Conservation (phyloP, 139 green algal species). For the Chlorella sp. region DNA sequence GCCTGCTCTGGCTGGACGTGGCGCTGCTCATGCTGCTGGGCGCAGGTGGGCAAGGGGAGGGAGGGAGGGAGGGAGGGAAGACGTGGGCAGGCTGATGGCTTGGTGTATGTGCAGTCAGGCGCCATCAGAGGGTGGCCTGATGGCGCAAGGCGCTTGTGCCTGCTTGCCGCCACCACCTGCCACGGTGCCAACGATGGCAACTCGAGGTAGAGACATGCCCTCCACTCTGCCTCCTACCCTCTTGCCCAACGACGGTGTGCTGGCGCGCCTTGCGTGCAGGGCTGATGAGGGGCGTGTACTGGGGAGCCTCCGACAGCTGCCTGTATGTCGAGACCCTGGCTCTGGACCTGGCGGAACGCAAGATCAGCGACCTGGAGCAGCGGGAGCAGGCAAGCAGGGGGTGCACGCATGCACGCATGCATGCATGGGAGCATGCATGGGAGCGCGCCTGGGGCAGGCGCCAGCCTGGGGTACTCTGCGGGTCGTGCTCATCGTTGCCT, state of each 20-base stretch:
- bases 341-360: background rate
- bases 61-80: too few relatives aligned
- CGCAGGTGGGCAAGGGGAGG: background rate
- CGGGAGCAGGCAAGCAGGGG: background rate
- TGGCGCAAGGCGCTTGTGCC: background rate
- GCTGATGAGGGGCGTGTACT: conserved; percentile 34
- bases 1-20: conserved; percentile 33
- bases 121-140: too few relatives aligned
- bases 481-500: too few relatives aligned
- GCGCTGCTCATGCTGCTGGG: conserved; percentile 47
- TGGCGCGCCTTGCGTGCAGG: background rate
- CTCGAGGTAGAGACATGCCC: too few relatives aligned
- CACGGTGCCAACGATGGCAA: background rate
- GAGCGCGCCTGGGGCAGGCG: too few relatives aligned
- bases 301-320: conserved; percentile 19
- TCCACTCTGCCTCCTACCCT: too few relatives aligned
- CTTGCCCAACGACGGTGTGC: too few relatives aligned
- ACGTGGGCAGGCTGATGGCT: too few relatives aligned
- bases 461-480: too few relatives aligned
- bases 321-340: conserved; percentile 33
- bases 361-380: background rate
- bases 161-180: background rate
- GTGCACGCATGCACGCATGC: background rate
- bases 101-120: too few relatives aligned
- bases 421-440: background rate